These are phyloP conservation scores for Pythium biforme DNA, from an alignment of 352 stramenopile genomes.

Conservation along the genomic window DNA sequence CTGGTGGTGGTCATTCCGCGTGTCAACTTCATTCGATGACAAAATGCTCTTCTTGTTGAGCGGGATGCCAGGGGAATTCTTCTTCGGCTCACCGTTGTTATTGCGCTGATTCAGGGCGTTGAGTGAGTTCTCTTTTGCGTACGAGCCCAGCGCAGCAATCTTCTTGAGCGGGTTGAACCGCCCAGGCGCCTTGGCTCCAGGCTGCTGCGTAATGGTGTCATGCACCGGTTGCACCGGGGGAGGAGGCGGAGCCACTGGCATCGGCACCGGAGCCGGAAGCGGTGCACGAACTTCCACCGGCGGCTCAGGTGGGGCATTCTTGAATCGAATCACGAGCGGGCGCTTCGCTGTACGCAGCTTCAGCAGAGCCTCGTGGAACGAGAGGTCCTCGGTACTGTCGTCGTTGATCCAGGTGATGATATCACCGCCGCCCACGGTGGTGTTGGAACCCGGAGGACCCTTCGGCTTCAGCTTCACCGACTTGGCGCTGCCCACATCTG, in stretches of 20 bases:
- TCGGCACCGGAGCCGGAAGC: slow-evolving; percentile 5
- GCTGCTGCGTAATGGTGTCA: slow-evolving; percentile 1
- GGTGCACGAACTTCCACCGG: slow-evolving; percentile 27
- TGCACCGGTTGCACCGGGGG: background rate
- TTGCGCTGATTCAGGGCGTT: slow-evolving; percentile 30
- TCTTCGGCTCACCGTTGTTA: slow-evolving; percentile 18
- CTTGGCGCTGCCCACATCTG: slow-evolving; percentile 80
- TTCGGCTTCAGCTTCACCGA: slow-evolving; percentile 85
- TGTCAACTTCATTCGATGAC: slow-evolving; percentile 12
- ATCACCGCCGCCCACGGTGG: slow-evolving; percentile 56
- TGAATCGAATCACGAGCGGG: slow-evolving; percentile 83
- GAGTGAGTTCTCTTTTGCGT: slow-evolving; percentile 35
- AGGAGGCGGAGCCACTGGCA: slow-evolving; percentile 10
- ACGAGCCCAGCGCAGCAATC: slow-evolving; percentile 27
- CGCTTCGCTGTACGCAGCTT: slow-evolving; percentile 83
- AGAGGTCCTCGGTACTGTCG: slow-evolving; percentile 62
- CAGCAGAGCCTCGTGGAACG: slow-evolving; percentile 81
- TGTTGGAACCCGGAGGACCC: slow-evolving; percentile 40
- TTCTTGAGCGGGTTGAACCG: slow-evolving; percentile 36
- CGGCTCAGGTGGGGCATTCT: slow-evolving; percentile 57
- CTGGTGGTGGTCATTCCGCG: slow-evolving; percentile 22
- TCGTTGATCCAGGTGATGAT: slow-evolving; percentile 84
- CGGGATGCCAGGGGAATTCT: slow-evolving; percentile 11
- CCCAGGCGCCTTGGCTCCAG: slow-evolving; percentile 11
- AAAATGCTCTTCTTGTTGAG: slow-evolving; percentile 26